Conservation (phyloP, 2,329 filamentous ascomycete genomes). For the Aspergillus sp. region DNA sequence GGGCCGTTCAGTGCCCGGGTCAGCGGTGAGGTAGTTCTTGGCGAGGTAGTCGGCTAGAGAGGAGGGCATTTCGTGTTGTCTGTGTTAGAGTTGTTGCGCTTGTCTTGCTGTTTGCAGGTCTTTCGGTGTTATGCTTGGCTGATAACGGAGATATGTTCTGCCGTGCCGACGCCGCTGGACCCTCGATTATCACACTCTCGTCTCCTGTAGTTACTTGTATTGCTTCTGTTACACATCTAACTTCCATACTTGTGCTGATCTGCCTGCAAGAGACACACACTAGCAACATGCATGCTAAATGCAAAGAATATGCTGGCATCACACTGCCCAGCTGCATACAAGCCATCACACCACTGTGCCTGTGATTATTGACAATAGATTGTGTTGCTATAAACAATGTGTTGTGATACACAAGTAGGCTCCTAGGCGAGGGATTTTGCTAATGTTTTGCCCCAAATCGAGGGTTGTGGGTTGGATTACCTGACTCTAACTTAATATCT, state of each 20-base stretch:
- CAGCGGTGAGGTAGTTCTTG: conserved; percentile 75
- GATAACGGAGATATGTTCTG: too few species aligned
- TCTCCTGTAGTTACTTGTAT: too few species aligned
- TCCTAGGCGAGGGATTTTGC: neutral
- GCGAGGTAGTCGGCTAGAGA: conserved; percentile 74
- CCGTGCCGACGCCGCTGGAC: too few species aligned
- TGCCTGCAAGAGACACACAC: neutral
- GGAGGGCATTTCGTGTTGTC: conserved; percentile 38
- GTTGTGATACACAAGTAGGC: neutral
- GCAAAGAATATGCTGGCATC: neutral
- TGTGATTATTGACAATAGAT: neutral
- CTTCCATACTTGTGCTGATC: neutral
- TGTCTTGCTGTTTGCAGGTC: too few species aligned
- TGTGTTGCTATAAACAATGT: neutral
- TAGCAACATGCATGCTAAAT: neutral
- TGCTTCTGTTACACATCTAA: neutral
- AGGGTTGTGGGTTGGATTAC: neutral
- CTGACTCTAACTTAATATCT: neutral
- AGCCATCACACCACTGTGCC: neutral
- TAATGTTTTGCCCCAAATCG: neutral
- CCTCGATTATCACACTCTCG: too few species aligned
- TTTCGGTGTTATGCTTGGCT: too few species aligned
- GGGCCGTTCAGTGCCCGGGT: conserved; percentile 40
- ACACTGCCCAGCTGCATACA: neutral
- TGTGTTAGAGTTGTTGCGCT: too few species aligned